Percentiles rank a stretch among this genome's conserved stretches.
Conservation (phyloP, 108 stramenopile species). For the Cyclostephanos invisitatus region DNA sequence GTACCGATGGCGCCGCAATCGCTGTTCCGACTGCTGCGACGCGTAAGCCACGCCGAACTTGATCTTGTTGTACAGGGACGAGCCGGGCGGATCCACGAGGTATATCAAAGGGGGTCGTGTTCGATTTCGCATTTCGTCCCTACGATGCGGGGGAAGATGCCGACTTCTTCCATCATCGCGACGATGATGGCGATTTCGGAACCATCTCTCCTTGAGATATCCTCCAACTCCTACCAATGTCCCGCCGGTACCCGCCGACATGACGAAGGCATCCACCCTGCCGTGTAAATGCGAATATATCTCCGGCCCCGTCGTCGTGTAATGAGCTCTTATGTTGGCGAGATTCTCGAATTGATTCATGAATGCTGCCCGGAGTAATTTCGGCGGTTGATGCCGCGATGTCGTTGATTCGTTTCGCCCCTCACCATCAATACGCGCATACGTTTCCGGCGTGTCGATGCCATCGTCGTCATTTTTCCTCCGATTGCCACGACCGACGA, state of each 20-base stretch:
- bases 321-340: constrained; percentile 87
- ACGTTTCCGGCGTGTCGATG: not conserved
- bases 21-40: constrained; percentile 79
- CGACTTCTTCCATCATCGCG: not conserved
- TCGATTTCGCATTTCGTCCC: constrained; percentile 7
- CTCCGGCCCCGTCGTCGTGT: constrained; percentile 87
- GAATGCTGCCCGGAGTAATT: constrained; percentile 73
- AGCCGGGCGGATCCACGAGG: constrained; percentile 94
- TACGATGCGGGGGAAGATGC: not conserved
- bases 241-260: constrained; percentile 97
- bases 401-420: not conserved
- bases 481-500: not conserved
- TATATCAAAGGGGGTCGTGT: constrained; percentile 52
- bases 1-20: constrained; percentile 87
- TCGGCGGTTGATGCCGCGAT: constrained; percentile 5
- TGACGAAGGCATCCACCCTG: constrained; percentile 89
- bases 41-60: constrained; percentile 92
- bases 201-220: constrained; percentile 69
- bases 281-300: constrained; percentile 64
- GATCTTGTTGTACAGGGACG: constrained; percentile 84
- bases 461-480: not conserved
- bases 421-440: not conserved
- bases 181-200: constrained; percentile 9
- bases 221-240: constrained; percentile 91
- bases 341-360: constrained; percentile 96